Conservation (phyloP, 805 yeast genomes). For the Saccharomycopsis babjevae region DNA sequence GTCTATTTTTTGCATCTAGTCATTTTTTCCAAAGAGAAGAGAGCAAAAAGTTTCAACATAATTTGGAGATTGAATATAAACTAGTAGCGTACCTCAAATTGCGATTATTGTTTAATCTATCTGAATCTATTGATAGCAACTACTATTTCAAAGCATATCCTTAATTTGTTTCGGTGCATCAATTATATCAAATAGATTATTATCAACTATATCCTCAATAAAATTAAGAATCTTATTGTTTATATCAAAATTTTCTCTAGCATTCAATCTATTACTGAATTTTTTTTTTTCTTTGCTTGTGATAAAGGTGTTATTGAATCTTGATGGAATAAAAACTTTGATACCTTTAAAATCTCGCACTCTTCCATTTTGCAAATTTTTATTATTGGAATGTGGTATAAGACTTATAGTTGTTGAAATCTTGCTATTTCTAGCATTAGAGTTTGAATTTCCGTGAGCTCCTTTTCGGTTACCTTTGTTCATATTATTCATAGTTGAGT, state of each 20-base stretch:
- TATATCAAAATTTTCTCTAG: background rate
- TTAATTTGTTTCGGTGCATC: background rate
- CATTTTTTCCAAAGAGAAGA: no score
- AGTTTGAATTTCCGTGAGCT: background rate
- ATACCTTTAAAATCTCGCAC: constrained; percentile 5
- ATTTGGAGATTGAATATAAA: no score
- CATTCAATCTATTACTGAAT: constrained; percentile 3
- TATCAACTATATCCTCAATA: constrained; percentile 5
- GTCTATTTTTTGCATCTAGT: no score
- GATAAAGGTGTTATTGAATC: background rate
- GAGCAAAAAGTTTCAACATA: no score
- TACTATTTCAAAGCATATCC: background rate
- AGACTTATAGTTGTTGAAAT: background rate
- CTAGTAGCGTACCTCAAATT: no score
- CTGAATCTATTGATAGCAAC: no score
- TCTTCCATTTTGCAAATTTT: background rate
- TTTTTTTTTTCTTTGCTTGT: background rate
- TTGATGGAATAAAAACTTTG: constrained; percentile 2
- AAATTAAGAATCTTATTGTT: constrained; percentile 6
- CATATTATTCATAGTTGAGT: background rate
- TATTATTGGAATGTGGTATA: background rate
- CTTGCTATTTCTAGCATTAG: background rate
- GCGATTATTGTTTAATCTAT: no score
- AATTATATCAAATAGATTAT: background rate
- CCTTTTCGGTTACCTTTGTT: background rate